These are phyloP conservation scores for Dictyostelium gargantuum DNA, from an alignment of 208 protist genomes.

Conservation along the genomic window DNA sequence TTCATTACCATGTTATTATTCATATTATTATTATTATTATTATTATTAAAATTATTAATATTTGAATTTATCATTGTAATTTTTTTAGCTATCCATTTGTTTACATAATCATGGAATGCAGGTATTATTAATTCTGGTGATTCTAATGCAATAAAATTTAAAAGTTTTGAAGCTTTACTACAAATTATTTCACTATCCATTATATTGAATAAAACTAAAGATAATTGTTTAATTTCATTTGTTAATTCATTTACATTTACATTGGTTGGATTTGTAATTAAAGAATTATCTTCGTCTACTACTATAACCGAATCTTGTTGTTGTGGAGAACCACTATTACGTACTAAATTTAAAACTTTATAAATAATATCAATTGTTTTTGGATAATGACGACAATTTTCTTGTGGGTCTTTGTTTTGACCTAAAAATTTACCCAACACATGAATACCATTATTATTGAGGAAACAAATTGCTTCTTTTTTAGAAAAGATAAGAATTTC, in stretches of 20 bases:
- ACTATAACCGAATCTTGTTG: background rate
- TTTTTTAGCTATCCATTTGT: background rate
- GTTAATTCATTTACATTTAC: background rate
- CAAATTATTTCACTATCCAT: background rate
- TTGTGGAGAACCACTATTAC: background rate
- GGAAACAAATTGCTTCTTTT: background rate
- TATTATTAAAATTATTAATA: background rate
- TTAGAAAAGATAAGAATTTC: background rate
- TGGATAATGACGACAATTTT: background rate
- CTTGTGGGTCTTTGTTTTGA: background rate
- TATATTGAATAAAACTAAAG: background rate
- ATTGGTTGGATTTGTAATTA: background rate
- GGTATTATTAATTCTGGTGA: background rate
- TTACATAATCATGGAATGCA: background rate
- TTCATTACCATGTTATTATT: background rate
- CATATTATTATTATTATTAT: background rate
- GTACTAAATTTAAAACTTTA: background rate
- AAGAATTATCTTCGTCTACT: background rate
- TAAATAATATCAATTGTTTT: background rate
- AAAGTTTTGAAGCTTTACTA: background rate
- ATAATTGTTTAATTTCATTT: background rate
- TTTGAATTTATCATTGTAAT: background rate
- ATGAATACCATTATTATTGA: background rate
- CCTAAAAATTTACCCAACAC: background rate
- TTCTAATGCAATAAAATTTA: background rate